phyloP scores from a whole-genome alignment of 1,139 yeast genomes.

The Yamadazyma buinensis region DNA sequence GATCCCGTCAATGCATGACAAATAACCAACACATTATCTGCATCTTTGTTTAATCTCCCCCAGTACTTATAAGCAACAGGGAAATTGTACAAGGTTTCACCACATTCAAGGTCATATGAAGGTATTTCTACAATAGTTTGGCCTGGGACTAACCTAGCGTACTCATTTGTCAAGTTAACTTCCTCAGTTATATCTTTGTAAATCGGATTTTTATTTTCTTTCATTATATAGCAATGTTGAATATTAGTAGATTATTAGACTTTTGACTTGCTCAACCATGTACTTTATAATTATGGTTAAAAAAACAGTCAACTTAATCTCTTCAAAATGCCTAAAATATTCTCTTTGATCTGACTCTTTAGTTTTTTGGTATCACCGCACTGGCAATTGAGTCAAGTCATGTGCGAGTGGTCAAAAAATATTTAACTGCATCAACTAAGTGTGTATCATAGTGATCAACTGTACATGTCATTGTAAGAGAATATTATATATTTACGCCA shows the following conservation, averaged over 20 bases:
- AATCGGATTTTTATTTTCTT: constrained; percentile 5
- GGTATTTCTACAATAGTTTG: constrained; percentile 86
- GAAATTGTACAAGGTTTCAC: constrained; percentile 65
- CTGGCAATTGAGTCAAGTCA: constrained; percentile 1
- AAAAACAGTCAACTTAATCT: neutral
- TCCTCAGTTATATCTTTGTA: constrained; percentile 43
- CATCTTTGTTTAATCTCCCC: constrained; percentile 71
- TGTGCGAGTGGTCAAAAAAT: constrained; percentile 1
- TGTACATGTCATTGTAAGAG: no score
- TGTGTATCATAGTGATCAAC: no score
- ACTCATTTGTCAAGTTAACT: constrained; percentile 57
- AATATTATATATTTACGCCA: no score
- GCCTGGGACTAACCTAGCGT: constrained; percentile 65
- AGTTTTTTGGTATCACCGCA: neutral
- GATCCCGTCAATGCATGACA: constrained; percentile 97
- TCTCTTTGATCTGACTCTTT: constrained; percentile 5
- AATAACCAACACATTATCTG: constrained; percentile 75
- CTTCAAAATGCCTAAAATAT: no score
- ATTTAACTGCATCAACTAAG: no score
- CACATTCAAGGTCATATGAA: constrained; percentile 71
- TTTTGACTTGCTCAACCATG: no score
- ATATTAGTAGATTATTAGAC: no score
- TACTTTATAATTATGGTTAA: no score
- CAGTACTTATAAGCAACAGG: constrained; percentile 96
- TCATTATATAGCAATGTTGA: no score